phyloP scores from a whole-genome alignment of 106 monocot species.

The Dendrobium nobile region DNA sequence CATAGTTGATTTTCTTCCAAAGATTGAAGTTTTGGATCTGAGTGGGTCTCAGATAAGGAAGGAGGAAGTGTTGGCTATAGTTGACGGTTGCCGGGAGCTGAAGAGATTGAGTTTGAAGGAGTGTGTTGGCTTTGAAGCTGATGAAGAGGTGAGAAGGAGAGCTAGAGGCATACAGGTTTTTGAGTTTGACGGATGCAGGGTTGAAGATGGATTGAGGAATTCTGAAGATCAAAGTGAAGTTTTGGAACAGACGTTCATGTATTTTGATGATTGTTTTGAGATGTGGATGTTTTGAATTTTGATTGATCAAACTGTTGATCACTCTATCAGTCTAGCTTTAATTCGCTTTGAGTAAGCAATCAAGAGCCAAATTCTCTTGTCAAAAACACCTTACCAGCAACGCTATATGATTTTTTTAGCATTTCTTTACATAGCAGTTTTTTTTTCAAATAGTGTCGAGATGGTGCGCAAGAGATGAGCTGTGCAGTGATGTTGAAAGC shows the following conservation, averaged over 20 bases:
- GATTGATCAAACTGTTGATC: too few species aligned
- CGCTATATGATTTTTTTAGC: too few species aligned
- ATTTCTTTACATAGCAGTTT: too few species aligned
- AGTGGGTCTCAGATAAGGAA: constrained; percentile 26
- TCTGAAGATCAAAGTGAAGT: not conserved
- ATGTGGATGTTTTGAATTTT: constrained; percentile 8
- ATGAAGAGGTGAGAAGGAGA: constrained; percentile 26
- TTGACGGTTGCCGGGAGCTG: constrained; percentile 34
- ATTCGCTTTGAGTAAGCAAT: too few species aligned
- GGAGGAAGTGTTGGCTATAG: constrained; percentile 22
- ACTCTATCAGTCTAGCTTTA: too few species aligned
- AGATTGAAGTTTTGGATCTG: constrained; percentile 23
- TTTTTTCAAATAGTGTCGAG: too few species aligned
- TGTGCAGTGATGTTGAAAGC: too few species aligned
- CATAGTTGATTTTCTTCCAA: constrained; percentile 16
- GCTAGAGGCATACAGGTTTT: constrained; percentile 12
- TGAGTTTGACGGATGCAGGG: constrained; percentile 16
- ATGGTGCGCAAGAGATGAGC: too few species aligned
- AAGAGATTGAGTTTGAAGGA: constrained; percentile 25
- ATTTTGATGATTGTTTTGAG: not conserved
- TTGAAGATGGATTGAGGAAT: not conserved
- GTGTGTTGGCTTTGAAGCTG: constrained; percentile 36
- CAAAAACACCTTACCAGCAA: too few species aligned
- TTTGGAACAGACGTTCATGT: constrained; percentile 4
- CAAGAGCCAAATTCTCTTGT: too few species aligned